Evolutionary conservation across 768 basidiomycete species (phyloP).

Genomic region (Kwoniella botswanensis): DNA sequence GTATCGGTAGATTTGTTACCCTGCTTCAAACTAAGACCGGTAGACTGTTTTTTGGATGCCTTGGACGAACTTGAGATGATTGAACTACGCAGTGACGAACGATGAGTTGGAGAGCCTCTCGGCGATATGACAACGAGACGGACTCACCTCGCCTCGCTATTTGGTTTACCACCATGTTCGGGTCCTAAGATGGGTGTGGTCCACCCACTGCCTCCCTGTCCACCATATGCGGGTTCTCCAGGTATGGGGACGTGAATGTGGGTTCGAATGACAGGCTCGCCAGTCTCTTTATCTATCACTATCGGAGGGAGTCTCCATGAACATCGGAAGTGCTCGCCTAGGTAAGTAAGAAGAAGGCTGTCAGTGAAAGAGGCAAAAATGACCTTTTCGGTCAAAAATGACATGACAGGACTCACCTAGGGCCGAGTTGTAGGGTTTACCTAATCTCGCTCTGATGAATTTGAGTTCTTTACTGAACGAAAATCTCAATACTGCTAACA

Average conservation of each 20-base stretch:
- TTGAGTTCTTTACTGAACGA: constrained; percentile 92
- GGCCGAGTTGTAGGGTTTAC: constrained; percentile 71
- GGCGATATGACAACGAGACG: no score
- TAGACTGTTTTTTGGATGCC: constrained; percentile 31
- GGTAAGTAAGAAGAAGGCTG: not conserved
- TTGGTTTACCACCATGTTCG: constrained; percentile 42
- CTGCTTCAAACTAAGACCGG: constrained; percentile 15
- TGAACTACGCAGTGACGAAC: constrained; percentile 26
- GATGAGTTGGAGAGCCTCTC: not conserved
- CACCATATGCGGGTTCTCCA: constrained; percentile 53
- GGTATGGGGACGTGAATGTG: constrained; percentile 56
- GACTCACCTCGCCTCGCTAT: constrained; percentile 42
- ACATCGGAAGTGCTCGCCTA: constrained; percentile 60
- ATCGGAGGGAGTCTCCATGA: constrained; percentile 58
- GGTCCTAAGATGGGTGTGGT: constrained; percentile 48
- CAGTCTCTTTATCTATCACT: constrained; percentile 51
- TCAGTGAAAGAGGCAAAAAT: not conserved
- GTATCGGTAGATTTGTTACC: constrained; percentile 50
- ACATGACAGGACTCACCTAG: constrained; percentile 37
- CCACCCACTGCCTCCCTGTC: constrained; percentile 51
- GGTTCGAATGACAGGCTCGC: constrained; percentile 54
- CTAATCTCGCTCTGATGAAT: constrained; percentile 86
- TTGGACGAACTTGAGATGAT: constrained; percentile 39
- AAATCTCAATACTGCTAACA: constrained; percentile 89
- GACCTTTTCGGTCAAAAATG: not conserved